Evolutionary conservation across 1,284 basidiomycete genomes (phyloP).

Genomic region (Ganoderma resinaceum): DNA sequence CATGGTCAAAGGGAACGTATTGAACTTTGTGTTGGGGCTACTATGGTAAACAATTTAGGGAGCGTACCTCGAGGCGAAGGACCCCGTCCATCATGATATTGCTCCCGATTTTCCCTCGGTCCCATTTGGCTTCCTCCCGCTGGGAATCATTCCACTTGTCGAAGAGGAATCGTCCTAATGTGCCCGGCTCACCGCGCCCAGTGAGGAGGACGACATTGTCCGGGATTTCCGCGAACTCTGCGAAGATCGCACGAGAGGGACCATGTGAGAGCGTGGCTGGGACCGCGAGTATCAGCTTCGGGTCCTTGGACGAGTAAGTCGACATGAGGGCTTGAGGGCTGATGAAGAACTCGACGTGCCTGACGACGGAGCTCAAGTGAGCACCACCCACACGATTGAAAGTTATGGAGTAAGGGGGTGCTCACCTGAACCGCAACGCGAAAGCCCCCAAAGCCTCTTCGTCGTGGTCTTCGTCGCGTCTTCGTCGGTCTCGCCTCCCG

Average conservation of each 20-base stretch:
- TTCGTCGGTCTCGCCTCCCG: slow-evolving; percentile 60
- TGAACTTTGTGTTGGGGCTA: not conserved
- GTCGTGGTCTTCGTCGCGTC: slow-evolving; percentile 69
- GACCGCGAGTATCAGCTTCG: slow-evolving; percentile 93
- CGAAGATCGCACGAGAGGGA: slow-evolving; percentile 86
- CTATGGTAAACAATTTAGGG: not conserved
- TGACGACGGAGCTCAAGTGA: slow-evolving; percentile 39
- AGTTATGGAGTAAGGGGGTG: not conserved
- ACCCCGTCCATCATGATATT: slow-evolving; percentile 80
- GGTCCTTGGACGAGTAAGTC: slow-evolving; percentile 84
- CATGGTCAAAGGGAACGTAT: not conserved
- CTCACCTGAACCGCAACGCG: slow-evolving; percentile 77
- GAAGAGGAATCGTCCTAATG: slow-evolving; percentile 82
- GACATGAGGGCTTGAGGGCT: slow-evolving; percentile 83
- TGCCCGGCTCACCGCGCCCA: slow-evolving; percentile 78
- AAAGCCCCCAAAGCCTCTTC: slow-evolving; percentile 82
- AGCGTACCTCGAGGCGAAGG: slow-evolving; percentile 69
- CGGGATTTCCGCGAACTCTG: slow-evolving; percentile 81
- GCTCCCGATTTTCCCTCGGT: slow-evolving; percentile 87
- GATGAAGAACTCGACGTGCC: slow-evolving; percentile 90
- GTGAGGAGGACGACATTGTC: slow-evolving; percentile 90
- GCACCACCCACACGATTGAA: not conserved
- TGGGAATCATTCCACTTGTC: slow-evolving; percentile 88
- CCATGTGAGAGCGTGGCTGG: slow-evolving; percentile 94
- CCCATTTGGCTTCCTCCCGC: slow-evolving; percentile 81